Evolutionary conservation across 106 monocot genomes (phyloP), one percentile per base, ranked within the genome.

Genomic region (Platanthera zijinensis): DNA sequence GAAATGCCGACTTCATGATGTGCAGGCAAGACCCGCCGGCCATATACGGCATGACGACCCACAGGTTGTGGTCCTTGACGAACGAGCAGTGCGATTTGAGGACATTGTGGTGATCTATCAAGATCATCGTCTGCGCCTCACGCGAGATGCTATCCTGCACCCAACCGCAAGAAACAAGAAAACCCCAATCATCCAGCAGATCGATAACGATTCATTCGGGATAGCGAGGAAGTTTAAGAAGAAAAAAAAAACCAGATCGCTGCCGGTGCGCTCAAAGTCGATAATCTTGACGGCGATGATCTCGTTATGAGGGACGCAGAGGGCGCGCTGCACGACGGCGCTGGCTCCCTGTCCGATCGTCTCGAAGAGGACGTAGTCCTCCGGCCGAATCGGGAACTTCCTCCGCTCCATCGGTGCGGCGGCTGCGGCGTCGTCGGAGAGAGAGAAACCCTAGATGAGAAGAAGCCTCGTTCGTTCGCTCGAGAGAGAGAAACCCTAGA

Each of bases 11-110:
- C 73, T 99, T 94, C 83, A 99, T 80, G 76, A 99, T 84, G 78
- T 94, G 89, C 78, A 99, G 90, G 75, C 88, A 94, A 47, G 99
- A 99, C 4, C 99, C 99, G 52, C 85, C 94, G 2, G 82, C 85
- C 99, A 99, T 94, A 67, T 85, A 99, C 18, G 92, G 99, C 94
- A 99, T 94, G 25, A 99, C 94, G 10, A 99, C 88, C 94, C 94
- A 99, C 47, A 99, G 78, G 51, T 74, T 76, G 15, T 89, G 84
- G 50, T 75, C 85, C 75, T 84, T 77, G 32, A 88, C 87, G 56
- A 99, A 99, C 14, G 99, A 90, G 78, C 99, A 99, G 80, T 94
- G 92, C 14, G 99, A 88, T 51, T 85, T 92, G 28, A 99, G 80
- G 56, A 99, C 81, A 80, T 99, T 94, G 28, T 91, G 92, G 78